Percentiles rank a stretch among this genome's conserved stretches.
phyloP scores from a whole-genome alignment of 768 basidiomycete species.

The Amanita polypyramis region DNA sequence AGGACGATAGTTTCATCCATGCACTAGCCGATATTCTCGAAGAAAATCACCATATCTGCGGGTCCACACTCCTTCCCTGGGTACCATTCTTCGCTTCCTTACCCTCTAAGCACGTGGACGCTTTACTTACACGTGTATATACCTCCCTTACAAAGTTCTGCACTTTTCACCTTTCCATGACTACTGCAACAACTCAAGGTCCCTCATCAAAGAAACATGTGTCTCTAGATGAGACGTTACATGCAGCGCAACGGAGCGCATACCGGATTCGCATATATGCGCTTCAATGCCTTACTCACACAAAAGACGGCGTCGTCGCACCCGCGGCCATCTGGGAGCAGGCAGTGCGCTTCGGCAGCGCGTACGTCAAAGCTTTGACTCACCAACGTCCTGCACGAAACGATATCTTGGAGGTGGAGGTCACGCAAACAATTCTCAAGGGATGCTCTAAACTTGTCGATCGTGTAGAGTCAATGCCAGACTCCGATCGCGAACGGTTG shows the following conservation, averaged over 20 bases:
- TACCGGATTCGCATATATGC: constrained; percentile 33
- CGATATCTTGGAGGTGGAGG: constrained; percentile 18
- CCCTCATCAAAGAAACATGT: constrained; percentile 1
- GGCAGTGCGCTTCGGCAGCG: constrained; percentile 34
- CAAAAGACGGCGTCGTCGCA: constrained; percentile 36
- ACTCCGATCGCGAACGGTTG: constrained; percentile 22
- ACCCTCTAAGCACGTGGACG: constrained; percentile 44
- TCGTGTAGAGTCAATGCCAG: constrained; percentile 25
- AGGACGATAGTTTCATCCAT: constrained; percentile 10
- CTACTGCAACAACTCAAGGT: constrained; percentile 6
- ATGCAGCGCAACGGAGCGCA: constrained; percentile 10
- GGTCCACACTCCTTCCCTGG: constrained; percentile 7
- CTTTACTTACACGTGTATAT: constrained; percentile 50
- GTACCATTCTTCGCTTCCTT: constrained; percentile 34
- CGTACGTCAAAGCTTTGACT: constrained; percentile 29
- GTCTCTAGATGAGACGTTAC: background rate
- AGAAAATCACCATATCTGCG: constrained; percentile 7
- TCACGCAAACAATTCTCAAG: constrained; percentile 26
- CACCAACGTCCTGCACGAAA: background rate
- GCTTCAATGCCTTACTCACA: constrained; percentile 33
- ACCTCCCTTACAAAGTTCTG: constrained; percentile 37
- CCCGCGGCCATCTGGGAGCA: constrained; percentile 66
- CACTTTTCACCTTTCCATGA: constrained; percentile 8
- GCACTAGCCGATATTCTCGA: constrained; percentile 12
- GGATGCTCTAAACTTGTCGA: constrained; percentile 34